These are phyloP conservation scores for Colletotrichum liaoningense DNA, from an alignment of 2,329 filamentous ascomycete genomes.

Conservation along the genomic window DNA sequence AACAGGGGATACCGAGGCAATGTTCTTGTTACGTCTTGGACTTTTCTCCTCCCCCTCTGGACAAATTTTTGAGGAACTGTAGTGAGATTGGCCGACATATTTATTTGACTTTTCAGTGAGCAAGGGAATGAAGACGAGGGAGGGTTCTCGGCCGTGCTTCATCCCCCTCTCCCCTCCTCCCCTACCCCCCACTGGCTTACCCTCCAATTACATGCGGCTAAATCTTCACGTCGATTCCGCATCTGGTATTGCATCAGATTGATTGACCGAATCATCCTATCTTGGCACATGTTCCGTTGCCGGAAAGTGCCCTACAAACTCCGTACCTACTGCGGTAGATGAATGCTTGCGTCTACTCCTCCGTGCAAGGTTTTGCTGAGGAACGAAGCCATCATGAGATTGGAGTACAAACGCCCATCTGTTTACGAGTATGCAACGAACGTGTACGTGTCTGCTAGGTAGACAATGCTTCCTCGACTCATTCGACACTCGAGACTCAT, in stretches of 20 bases:
- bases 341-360: background rate
- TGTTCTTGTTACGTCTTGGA: background rate
- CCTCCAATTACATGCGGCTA: background rate
- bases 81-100: background rate
- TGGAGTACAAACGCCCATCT: background rate
- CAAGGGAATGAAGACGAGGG: background rate
- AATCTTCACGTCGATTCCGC: background rate
- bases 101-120: background rate
- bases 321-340: background rate
- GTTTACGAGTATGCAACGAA: background rate
- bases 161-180: background rate
- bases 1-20: background rate
- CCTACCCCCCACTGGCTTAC: background rate
- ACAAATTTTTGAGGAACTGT: background rate
- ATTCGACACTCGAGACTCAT: background rate
- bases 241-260: background rate
- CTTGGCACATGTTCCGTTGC: background rate
- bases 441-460: background rate
- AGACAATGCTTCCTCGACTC: background rate
- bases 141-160: background rate
- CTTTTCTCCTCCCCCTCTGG: background rate
- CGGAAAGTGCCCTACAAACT: too few species aligned
- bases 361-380: background rate
- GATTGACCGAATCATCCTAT: background rate
- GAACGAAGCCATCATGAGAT: background rate